Percentiles rank a stretch among this genome's conserved stretches.
phyloP scores from a whole-genome alignment of 2,329 filamentous ascomycete genomes.

The Fonsecaea monophora region DNA sequence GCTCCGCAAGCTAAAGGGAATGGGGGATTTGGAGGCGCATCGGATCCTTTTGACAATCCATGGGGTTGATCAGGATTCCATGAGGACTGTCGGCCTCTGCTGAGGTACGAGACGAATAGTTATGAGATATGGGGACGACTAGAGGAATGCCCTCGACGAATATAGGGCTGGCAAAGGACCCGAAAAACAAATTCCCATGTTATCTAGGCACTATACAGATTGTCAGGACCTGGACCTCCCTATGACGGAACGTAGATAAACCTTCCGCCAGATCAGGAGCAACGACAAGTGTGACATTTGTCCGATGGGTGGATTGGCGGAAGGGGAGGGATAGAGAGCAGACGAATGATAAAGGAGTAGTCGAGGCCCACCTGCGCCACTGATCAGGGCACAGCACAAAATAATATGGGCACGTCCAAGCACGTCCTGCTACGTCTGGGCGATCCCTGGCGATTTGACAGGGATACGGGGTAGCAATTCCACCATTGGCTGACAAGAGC shows the following conservation, averaged over 20 bases:
- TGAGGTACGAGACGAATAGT: neutral
- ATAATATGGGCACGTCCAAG: neutral
- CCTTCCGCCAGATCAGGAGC: constrained; percentile 11
- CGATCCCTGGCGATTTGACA: neutral
- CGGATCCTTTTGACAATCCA: constrained; percentile 41
- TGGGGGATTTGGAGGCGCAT: constrained; percentile 39
- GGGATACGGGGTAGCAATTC: constrained; percentile 16
- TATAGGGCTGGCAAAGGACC: neutral
- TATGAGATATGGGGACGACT: neutral
- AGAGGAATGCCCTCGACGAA: neutral
- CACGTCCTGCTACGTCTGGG: too few relatives aligned
- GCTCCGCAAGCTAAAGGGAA: constrained; percentile 25
- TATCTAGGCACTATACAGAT: constrained; percentile 17
- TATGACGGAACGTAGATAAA: neutral
- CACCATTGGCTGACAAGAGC: constrained; percentile 30
- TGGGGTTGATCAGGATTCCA: constrained; percentile 33
- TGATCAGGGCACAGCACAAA: constrained; percentile 15
- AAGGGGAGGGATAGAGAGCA: neutral
- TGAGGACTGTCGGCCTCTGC: neutral
- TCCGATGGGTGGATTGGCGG: constrained; percentile 17
- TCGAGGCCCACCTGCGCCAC: constrained; percentile 14
- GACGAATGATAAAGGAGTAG: constrained; percentile 1
- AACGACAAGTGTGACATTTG: neutral
- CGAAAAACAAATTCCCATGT: neutral
- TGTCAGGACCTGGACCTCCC: neutral